Base-by-base conservation (phyloP, 805 yeast genomes). In the Nakazawaea ambrosiae region DNA sequence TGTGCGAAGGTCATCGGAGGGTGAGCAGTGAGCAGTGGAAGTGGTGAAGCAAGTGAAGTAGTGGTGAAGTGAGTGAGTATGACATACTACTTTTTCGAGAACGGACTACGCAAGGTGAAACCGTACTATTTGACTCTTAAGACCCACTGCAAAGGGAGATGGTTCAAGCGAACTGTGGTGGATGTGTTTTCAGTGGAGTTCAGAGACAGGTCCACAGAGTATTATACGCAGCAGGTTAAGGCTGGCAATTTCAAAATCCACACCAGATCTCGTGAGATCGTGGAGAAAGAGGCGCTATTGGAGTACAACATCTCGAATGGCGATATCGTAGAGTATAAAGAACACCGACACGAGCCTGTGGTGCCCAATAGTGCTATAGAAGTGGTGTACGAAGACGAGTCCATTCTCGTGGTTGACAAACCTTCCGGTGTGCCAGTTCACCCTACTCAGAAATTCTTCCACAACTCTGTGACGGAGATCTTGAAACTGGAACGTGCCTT, bases 401-500 rank as follows among this genome's bases (percentile, higher is more conserved):
- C 58, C 6, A 22, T 65, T 0, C 19, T 71, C 12, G 75, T 73
- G 19, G 63, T 72, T 2, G 56, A 68, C 45, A 73, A 73, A 42
- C 78, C 78, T 0, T 54, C 65, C 1, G 80, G 79, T 0, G 53
- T 72, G 2, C 77, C 79, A 1, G 70, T 75, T 1, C 80, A 73
- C 45, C 76, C 80, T 1, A 60, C 70, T 0, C 66, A 70, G 6
- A 63, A 57, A 27, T 70, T 65, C 45, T 42, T 51, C 24, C 57
- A 59, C 45, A 73, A 73, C 49, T 54, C 70, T 1, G 43, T 73
- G 16, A 57, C 63, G 8, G 73, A 68, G 47, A 60, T 70, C 3
- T 30, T 71, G 24, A 55, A 62, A 34, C 44, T 49, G 25, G 66
- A 64, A 8, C 40, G 55, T 15, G 29, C 35, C 2, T 24, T 53